Base-by-base conservation (phyloP, 2,329 filamentous ascomycete genomes). In the Arachnomyces sp. region DNA sequence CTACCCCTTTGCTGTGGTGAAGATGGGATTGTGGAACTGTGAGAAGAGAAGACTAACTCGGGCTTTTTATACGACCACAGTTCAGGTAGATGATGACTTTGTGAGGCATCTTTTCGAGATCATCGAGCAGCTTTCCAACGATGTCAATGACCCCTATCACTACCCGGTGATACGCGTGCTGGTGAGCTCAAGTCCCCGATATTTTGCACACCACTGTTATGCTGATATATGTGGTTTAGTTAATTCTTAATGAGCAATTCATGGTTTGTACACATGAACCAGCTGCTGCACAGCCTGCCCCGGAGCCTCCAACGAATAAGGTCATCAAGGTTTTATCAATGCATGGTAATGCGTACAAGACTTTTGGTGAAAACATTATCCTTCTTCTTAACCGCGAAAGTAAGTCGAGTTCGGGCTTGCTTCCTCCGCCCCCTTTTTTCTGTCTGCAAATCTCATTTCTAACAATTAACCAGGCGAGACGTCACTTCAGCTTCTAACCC, bases 311-410 rank as follows among this genome's bases (percentile, higher is more conserved):
- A 42, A 96, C 92, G 3, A 98, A 98, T 57, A 81, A 89, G 50
- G 87, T 98, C 36, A 82, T 98, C 62, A 96, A 96, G 60, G 74
- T 89, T 30, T 73, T 98, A 32, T 90, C 87, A 39, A 72, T 84
- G 16, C 75, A 92, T 54, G 90, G 90, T 3, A 76, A 79, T 36
- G 72, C 72, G 1, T 96, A 88, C 60, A 89, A 90, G 57, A 95
- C 90, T 0, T 98, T 98, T 68, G 92, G 92, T 38, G 90, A 95
- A 67, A 98, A 96, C 52, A 84, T 98, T 45, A 98, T 98, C 48
- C 71, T 98, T 4, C 75, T 98, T 2, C 73, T 98, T 30, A 98
- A 98, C 59, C 82, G 92, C 53, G 92, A 96, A 69, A 87, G 71
- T 72, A 58, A 29, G 50, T 44, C n/a, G n/a, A n/a, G n/a, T n/a